Percentiles rank a stretch among this genome's conserved stretches.
These are phyloP conservation scores for Parafenestella ontariensis DNA, from an alignment of 2,329 filamentous ascomycete genomes.

Conservation along the genomic window DNA sequence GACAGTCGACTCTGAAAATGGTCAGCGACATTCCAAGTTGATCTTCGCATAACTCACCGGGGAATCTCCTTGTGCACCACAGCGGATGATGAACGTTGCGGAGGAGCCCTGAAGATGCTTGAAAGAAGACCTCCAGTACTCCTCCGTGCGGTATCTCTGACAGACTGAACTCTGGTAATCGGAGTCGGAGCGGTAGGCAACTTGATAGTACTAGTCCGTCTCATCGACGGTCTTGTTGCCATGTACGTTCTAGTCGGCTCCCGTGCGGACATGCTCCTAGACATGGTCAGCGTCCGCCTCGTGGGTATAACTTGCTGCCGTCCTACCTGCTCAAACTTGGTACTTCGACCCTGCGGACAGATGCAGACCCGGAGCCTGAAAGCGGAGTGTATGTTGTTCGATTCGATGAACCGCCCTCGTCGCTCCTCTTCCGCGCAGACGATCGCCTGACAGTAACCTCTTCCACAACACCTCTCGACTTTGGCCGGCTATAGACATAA, in stretches of 20 bases:
- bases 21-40: constrained; percentile 16
- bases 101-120: constrained; percentile 38
- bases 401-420: constrained; percentile 45
- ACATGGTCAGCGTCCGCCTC: constrained; percentile 19
- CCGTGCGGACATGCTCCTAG: constrained; percentile 40
- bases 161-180: constrained; percentile 33
- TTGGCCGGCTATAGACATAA: constrained; percentile 41
- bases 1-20: constrained; percentile 68
- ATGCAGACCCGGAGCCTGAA: constrained; percentile 42
- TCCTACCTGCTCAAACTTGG: constrained; percentile 40
- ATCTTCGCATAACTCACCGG: constrained; percentile 17
- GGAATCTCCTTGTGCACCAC: constrained; percentile 35
- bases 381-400: constrained; percentile 41
- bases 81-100: constrained; percentile 29
- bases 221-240: constrained; percentile 36
- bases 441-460: constrained; percentile 38
- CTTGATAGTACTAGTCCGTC: constrained; percentile 42
- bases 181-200: constrained; percentile 31
- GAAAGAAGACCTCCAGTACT: constrained; percentile 44
- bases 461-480: constrained; percentile 36
- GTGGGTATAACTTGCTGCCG: neutral
- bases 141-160: constrained; percentile 34
- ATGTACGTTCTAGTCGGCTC: constrained; percentile 38
- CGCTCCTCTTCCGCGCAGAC: constrained; percentile 37
- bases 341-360: constrained; percentile 37